A percentile compares a stretch with the other conserved stretches of the same genome.
These are phyloP conservation scores for Basidiobolus heterosporus DNA, from an alignment of 371 early-diverging fungal species.

Conservation along the genomic window DNA sequence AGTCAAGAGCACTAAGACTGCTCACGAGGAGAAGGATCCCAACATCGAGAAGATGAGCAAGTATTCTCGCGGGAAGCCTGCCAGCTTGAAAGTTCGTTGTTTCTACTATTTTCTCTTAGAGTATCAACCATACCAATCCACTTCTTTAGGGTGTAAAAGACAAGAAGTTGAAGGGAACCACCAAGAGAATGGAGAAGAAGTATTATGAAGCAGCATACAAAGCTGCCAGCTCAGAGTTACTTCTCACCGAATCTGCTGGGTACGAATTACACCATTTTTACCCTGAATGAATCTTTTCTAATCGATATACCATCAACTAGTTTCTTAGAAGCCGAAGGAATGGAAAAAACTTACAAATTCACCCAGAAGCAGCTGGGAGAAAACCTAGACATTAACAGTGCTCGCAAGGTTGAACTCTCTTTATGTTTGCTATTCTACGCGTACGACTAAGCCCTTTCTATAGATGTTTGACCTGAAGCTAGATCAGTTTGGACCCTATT, in stretches of 20 bases:
- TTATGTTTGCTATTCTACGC: neutral
- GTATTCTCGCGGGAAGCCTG: too few species aligned
- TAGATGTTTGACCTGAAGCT: conserved; percentile 70
- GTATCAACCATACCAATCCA: neutral
- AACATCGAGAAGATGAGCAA: too few species aligned
- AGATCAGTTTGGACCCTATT: conserved; percentile 75
- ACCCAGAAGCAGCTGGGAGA: conserved; percentile 59
- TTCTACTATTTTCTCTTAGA: too few species aligned
- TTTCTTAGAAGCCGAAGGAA: conserved; percentile 70
- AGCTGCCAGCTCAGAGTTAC: conserved; percentile 60
- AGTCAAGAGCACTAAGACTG: too few species aligned
- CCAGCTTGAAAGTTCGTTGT: too few species aligned
- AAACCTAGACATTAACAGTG: conserved; percentile 62
- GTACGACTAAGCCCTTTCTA: neutral
- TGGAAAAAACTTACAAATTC: conserved; percentile 78
- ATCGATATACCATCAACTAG: conserved; percentile 3
- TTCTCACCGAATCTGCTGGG: conserved; percentile 59
- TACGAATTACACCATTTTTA: neutral
- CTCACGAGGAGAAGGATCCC: too few species aligned
- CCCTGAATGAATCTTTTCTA: neutral
- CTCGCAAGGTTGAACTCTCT: conserved; percentile 41
- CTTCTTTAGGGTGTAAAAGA: conserved; percentile 34
- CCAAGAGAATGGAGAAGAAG: conserved; percentile 37
- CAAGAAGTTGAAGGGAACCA: conserved; percentile 38
- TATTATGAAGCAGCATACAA: conserved; percentile 49